Base-by-base conservation (phyloP, 352 stramenopile species). In the Phytophthora rubi region DNA sequence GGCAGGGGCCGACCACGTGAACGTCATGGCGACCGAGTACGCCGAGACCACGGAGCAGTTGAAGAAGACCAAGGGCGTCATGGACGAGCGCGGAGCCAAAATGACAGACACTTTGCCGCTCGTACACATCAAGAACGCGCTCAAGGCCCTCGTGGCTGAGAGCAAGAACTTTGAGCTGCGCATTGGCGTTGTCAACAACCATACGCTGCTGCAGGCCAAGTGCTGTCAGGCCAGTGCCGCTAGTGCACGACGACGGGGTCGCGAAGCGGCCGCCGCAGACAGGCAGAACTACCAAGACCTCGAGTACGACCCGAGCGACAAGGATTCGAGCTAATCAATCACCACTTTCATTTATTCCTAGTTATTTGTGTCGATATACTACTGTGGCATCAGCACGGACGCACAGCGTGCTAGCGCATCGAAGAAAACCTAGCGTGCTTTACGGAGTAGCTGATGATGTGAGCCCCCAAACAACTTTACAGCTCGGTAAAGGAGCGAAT, bases 31-130 rank as follows among this genome's bases (percentile, higher is more conserved):
- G 15, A 85, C 83, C 53, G 84, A 95, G 54, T 84, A 89, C 61
- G 83, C 86, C 16, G 71, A 83, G 48, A 85, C 92, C 44, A 84
- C 82, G 2, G 88, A 95, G 71, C 86, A 93, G 58, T 58, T 95
- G 30, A 85, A 86, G 26, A 82, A 91, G 53, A 89, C 80, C 48
- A 95, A 94, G 73, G 79, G 62, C 42, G 73, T 89, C 37, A 92
- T 94, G 83, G 88, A 94, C 72, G 83, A 88, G 39, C 86, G 86
- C 9, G 86, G 86, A 18, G 88, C 79, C 70, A 95, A 93, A 70
- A 94, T 95, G 88, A 94, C 86, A 8, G 85, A 94, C 70, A 95
- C 88, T 51, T 88, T 83, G 51, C 88, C 88, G 33, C 85, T 93
- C 6, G 88, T 94, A 61, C 77, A 91, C 52, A 94, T 95, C 80